phyloP scores from a whole-genome alignment of 1,284 basidiomycete species.

The Phenoliferia sp. region DNA sequence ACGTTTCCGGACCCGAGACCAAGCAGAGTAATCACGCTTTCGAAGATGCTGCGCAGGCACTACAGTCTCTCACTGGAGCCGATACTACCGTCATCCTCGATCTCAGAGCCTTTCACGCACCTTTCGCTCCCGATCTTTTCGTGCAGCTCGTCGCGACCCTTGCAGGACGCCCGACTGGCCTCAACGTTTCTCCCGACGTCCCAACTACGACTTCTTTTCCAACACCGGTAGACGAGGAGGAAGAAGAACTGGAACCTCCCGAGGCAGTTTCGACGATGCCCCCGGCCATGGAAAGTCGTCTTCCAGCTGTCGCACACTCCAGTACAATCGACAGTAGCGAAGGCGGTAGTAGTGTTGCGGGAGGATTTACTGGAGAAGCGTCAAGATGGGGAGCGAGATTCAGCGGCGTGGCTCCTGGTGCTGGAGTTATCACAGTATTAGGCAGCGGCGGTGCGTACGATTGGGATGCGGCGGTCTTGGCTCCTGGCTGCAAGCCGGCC shows the following conservation, averaged over 20 bases:
- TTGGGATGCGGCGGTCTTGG: neutral
- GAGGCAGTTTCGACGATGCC: neutral
- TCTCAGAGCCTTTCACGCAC: conserved; percentile 12
- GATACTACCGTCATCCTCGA: conserved; percentile 11
- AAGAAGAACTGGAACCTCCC: neutral
- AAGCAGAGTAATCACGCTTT: neutral
- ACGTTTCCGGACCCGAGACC: neutral
- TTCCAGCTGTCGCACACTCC: neutral
- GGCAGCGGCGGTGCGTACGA: neutral
- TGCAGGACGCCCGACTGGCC: neutral
- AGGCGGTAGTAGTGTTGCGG: neutral
- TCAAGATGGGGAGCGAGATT: neutral
- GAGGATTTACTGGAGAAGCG: neutral
- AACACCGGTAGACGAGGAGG: neutral
- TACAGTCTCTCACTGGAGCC: conserved; percentile 5
- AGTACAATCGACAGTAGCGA: neutral
- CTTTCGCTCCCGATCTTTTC: neutral
- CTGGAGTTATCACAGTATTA: neutral
- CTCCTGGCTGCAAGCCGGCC: neutral
- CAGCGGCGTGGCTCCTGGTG: neutral
- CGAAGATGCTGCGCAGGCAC: neutral
- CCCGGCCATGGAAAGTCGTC: neutral
- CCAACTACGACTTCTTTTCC: neutral
- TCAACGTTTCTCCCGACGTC: neutral
- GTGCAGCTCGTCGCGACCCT: neutral